These are phyloP conservation scores for Viola odorata DNA, from an alignment of 345 rosid genomes.

Conservation along the genomic window DNA sequence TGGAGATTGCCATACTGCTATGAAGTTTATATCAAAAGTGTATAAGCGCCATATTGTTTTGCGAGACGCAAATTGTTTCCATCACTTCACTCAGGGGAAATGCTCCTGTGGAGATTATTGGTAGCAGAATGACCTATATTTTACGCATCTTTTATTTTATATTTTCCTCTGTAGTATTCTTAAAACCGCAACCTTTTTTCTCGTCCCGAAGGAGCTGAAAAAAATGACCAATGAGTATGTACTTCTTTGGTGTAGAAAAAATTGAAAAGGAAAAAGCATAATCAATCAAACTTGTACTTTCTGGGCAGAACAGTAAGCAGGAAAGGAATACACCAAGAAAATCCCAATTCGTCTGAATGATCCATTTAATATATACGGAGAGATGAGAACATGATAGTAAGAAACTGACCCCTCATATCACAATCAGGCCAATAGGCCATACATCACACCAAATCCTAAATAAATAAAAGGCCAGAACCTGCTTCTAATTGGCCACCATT, in stretches of 20 bases:
- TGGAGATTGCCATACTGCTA: constrained; percentile 85
- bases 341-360: neutral
- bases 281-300: neutral
- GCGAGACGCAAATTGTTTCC: constrained; percentile 90
- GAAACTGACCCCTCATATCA: too few species aligned
- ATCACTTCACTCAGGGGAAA: constrained; percentile 71
- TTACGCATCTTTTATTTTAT: neutral
- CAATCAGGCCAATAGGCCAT: neutral
- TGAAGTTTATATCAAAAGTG: constrained; percentile 64
- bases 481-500: neutral
- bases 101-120: constrained; percentile 96
- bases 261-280: neutral
- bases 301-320: neutral
- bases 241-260: too few species aligned
- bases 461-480: constrained; percentile 4
- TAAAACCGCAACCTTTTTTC: too few species aligned
- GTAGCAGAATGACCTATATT: constrained; percentile 24
- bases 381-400: too few species aligned
- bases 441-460: constrained; percentile 5
- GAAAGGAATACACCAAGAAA: neutral
- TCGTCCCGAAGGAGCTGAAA: too few species aligned
- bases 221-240: too few species aligned
- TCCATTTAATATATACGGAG: neutral
- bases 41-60: constrained; percentile 57
- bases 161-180: too few species aligned